These are phyloP conservation scores for Mentha longifolia DNA, from an alignment of 257 asterid genomes.

Conservation along the genomic window DNA sequence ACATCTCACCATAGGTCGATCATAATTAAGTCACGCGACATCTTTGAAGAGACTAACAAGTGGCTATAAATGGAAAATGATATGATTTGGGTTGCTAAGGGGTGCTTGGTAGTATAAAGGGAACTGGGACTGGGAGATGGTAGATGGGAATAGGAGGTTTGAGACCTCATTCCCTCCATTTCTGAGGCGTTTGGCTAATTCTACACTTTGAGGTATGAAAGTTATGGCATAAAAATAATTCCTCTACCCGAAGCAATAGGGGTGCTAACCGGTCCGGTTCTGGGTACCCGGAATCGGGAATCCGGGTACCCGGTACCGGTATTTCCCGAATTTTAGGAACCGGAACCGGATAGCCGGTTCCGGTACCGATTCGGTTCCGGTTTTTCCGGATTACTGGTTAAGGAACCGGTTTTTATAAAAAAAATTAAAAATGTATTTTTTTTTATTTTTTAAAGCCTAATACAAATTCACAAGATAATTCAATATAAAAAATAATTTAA, in stretches of 20 bases:
- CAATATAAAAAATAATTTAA: too few species aligned
- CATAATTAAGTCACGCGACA: constrained; percentile 11
- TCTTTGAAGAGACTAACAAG: constrained; percentile 14
- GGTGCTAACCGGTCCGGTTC: too few species aligned
- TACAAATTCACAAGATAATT: too few species aligned
- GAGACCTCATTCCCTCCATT: neutral
- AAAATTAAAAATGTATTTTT: too few species aligned
- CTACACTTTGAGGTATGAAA: neutral
- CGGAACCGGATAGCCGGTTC: too few species aligned
- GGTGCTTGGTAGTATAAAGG: neutral
- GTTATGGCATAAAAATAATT: neutral
- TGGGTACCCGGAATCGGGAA: too few species aligned
- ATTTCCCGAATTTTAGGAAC: too few species aligned
- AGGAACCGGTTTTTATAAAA: too few species aligned
- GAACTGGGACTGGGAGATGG: neutral
- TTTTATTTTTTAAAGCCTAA: too few species aligned
- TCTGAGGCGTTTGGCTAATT: neutral
- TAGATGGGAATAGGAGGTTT: neutral
- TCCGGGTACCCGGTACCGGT: too few species aligned
- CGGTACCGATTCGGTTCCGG: too few species aligned
- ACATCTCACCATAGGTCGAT: neutral
- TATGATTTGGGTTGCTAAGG: neutral
- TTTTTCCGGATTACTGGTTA: too few species aligned
- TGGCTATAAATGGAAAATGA: neutral
- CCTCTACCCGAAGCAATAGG: neutral